These are phyloP conservation scores for Bifiguratus adelaidae DNA, from an alignment of 192 early-diverging fungal genomes.

Conservation along the genomic window DNA sequence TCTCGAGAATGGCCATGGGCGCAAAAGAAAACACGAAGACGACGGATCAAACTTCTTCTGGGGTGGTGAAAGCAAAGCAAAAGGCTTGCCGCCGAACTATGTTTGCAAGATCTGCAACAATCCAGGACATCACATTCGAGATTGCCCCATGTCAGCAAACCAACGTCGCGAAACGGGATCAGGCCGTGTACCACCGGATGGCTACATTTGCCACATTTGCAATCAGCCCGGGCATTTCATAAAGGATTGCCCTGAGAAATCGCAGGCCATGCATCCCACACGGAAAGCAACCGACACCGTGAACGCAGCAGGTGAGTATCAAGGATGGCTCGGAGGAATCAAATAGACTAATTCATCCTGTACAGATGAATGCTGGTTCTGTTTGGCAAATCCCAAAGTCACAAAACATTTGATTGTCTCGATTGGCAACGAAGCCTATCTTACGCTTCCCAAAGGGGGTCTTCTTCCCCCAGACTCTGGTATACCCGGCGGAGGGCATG, in stretches of 20 bases:
- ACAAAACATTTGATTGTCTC: slow-evolving; percentile 85
- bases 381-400: slow-evolving; percentile 80
- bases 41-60: slow-evolving; percentile 2
- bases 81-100: slow-evolving; percentile 28
- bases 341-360: neutral
- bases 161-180: slow-evolving; percentile 5
- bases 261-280: slow-evolving; percentile 33
- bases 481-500: slow-evolving; percentile 75
- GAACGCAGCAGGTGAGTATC: slow-evolving; percentile 29
- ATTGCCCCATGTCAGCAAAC: slow-evolving; percentile 6
- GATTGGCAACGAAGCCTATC: slow-evolving; percentile 71
- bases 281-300: slow-evolving; percentile 35
- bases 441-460: slow-evolving; percentile 85
- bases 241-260: slow-evolving; percentile 44
- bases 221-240: slow-evolving; percentile 53
- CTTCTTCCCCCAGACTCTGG: slow-evolving; percentile 29
- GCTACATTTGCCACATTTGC: slow-evolving; percentile 53
- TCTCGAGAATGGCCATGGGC: slow-evolving; percentile 1
- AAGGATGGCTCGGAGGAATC: slow-evolving; percentile 1
- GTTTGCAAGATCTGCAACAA: slow-evolving; percentile 40
- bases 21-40: slow-evolving; percentile 6
- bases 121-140: slow-evolving; percentile 40
- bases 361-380: slow-evolving; percentile 85
- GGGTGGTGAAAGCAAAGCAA: slow-evolving; percentile 8
- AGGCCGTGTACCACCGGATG: slow-evolving; percentile 27